Base-by-base conservation (phyloP, 1,284 basidiomycete genomes). In the Singerocomus inundabilis region DNA sequence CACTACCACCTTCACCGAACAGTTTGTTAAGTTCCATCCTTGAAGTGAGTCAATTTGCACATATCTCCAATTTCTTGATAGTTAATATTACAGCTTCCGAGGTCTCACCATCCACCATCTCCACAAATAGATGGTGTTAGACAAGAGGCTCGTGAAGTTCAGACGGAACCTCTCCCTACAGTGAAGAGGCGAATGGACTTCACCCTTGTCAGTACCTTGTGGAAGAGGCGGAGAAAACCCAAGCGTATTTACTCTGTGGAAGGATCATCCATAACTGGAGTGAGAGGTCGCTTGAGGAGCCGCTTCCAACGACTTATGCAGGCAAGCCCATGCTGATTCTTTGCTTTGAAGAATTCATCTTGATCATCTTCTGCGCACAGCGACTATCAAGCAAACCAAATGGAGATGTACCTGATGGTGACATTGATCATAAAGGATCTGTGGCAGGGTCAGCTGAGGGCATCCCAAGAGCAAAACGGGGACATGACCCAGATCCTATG, bases 1-100 rank as follows among this genome's bases (percentile, higher is more conserved):
- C 63, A 1, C 49, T 63, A 0, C 61, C 61, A 1, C 54, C 61
- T 2, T 66, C 63, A 12, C 64, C 52, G 13, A 54, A 46, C 18
- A 65, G 56, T 28, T 6, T 54, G 15, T n/a, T 52, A 4, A 51
- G 51, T 2, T 65, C 62, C 16, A 59, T 67, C 40, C 40, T 54
- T 3, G 60, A 61, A 44, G 61, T 59, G 10, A 44, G 60, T 44
- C 7, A 3, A 4, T 15, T 13, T 2, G 5, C 18, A 13, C 9
- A 12, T 36, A n/a, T 8, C 15, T 2, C 4, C 7, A 21, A 25
- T 26, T 41, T 44, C 25, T 32, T 44, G 31, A 61, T 5, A 18
- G n/a, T 7, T 32, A 10, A 35, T 11, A 37, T 11, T 1, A 26
- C 31, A 63, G 64, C 50, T 63, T 6, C 58, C 62, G 4, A 51